These are phyloP conservation scores for Alternaria hordeiaustralica DNA, from an alignment of 2,329 filamentous ascomycete species.

Conservation along the genomic window DNA sequence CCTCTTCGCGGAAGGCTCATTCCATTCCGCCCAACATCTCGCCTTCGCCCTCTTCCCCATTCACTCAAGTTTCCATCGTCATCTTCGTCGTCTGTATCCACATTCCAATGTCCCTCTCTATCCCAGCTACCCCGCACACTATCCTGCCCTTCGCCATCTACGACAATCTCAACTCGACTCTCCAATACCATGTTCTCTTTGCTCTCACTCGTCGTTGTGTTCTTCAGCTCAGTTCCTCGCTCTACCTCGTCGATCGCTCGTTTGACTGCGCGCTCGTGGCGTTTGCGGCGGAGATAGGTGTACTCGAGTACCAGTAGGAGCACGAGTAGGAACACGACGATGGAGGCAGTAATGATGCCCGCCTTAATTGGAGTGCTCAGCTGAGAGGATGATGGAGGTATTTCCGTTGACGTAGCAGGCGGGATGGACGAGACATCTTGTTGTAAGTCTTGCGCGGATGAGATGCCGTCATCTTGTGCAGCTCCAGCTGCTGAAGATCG, in stretches of 20 bases:
- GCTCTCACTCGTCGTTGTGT: slow-evolving; percentile 3
- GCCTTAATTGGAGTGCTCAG: slow-evolving; percentile 12
- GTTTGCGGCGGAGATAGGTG: slow-evolving; percentile 24
- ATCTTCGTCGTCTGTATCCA: background rate
- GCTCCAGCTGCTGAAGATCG: background rate
- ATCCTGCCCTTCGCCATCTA: slow-evolving; percentile 17
- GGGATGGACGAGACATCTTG: background rate
- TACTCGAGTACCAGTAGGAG: slow-evolving; percentile 16
- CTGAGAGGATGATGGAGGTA: background rate
- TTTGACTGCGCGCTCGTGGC: slow-evolving; percentile 22
- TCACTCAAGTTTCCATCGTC: slow-evolving; percentile 16
- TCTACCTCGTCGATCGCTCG: slow-evolving; percentile 31
- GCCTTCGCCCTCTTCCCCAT: slow-evolving; percentile 20
- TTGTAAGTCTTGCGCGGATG: background rate
- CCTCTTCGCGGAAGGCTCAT: slow-evolving; percentile 22
- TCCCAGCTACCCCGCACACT: slow-evolving; percentile 10
- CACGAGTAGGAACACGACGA: slow-evolving; percentile 10
- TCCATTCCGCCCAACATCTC: slow-evolving; percentile 11
- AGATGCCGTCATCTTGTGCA: background rate
- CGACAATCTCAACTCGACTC: slow-evolving; percentile 32
- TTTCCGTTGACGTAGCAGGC: background rate
- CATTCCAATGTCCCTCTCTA: slow-evolving; percentile 4
- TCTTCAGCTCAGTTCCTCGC: slow-evolving; percentile 8
- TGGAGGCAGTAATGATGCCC: slow-evolving; percentile 10
- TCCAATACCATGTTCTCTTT: slow-evolving; percentile 36